A percentile compares a stretch with the other conserved stretches of the same genome.
Conservation (phyloP, 768 basidiomycete genomes). For the Phlebiopsis flavidoalba region DNA sequence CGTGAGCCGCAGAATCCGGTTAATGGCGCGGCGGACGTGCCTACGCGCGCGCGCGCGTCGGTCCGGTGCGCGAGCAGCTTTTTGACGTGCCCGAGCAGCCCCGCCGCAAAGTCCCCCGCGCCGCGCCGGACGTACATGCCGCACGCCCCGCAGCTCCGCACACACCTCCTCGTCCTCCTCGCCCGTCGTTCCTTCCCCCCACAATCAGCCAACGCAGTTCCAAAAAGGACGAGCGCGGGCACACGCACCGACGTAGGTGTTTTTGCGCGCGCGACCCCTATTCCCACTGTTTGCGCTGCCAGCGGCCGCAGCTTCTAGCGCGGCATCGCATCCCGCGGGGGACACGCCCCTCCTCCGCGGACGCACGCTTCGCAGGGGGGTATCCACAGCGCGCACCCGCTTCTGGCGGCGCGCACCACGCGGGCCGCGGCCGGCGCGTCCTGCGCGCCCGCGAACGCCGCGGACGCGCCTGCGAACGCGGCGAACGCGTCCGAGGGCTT, state of each 20-base stretch:
- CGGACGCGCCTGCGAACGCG: conserved; percentile 16
- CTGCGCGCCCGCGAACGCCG: conserved; percentile 4
- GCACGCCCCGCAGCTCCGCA: conserved; percentile 55
- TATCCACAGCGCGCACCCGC: neutral
- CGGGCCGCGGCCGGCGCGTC: neutral
- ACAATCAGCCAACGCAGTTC: neutral
- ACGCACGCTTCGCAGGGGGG: neutral
- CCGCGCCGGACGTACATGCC: conserved; percentile 56
- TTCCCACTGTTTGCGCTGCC: no score
- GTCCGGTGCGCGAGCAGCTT: conserved; percentile 40
- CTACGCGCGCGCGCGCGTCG: conserved; percentile 38
- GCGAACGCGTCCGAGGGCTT: conserved; percentile 21
- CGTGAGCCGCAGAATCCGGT: neutral
- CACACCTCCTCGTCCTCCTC: conserved; percentile 59
- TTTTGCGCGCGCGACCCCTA: no score
- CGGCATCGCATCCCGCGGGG: neutral
- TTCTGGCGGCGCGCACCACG: conserved; percentile 1
- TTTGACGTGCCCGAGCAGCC: conserved; percentile 58
- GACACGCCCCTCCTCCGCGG: neutral
- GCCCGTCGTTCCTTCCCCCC: conserved; percentile 44
- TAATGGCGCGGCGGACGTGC: conserved; percentile 31
- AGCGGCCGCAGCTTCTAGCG: conserved; percentile 11
- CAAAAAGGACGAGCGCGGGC: neutral
- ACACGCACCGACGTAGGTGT: conserved; percentile 9
- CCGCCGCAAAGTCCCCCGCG: conserved; percentile 48